These are phyloP conservation scores for Aspergillus cavernicola DNA, from an alignment of 495 filamentous ascomycete species.

Conservation along the genomic window DNA sequence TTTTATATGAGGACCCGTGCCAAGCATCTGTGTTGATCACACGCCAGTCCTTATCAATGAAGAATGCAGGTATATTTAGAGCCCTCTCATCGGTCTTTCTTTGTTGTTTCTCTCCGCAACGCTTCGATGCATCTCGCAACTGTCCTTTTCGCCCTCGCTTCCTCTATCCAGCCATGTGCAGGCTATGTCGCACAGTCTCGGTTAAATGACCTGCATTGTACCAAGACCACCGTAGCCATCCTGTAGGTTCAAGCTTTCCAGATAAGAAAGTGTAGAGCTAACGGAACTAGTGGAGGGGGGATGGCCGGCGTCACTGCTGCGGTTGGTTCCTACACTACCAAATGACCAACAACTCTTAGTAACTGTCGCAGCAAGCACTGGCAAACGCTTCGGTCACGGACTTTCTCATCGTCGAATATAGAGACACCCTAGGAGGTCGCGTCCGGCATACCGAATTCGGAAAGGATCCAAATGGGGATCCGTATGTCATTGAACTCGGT, in stretches of 20 bases:
- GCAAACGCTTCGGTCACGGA: slow-evolving; percentile 60
- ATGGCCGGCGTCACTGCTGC: slow-evolving; percentile 70
- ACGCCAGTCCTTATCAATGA: slow-evolving; percentile 1
- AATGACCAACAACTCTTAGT: too few species aligned
- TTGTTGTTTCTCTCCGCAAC: background rate
- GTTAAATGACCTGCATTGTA: slow-evolving; percentile 25
- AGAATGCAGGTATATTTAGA: background rate
- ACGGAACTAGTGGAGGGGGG: slow-evolving; percentile 29
- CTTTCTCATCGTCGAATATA: slow-evolving; percentile 68
- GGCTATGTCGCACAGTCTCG: slow-evolving; percentile 19
- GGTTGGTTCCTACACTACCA: too few species aligned
- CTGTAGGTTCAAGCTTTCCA: slow-evolving; percentile 19
- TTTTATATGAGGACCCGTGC: background rate
- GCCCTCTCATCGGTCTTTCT: background rate
- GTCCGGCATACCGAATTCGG: slow-evolving; percentile 58
- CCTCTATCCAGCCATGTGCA: slow-evolving; percentile 15
- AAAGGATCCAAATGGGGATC: slow-evolving; percentile 41
- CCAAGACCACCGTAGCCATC: slow-evolving; percentile 39
- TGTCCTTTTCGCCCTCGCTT: background rate
- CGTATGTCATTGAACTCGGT: slow-evolving; percentile 62
- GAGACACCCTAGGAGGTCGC: slow-evolving; percentile 60
- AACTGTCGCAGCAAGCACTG: slow-evolving; percentile 53
- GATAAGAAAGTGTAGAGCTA: background rate
- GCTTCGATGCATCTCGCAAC: slow-evolving; percentile 9
- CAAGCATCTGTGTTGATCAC: slow-evolving; percentile 3